Conservation (phyloP, 345 rosid species). For the Anastatica hierochuntica region DNA sequence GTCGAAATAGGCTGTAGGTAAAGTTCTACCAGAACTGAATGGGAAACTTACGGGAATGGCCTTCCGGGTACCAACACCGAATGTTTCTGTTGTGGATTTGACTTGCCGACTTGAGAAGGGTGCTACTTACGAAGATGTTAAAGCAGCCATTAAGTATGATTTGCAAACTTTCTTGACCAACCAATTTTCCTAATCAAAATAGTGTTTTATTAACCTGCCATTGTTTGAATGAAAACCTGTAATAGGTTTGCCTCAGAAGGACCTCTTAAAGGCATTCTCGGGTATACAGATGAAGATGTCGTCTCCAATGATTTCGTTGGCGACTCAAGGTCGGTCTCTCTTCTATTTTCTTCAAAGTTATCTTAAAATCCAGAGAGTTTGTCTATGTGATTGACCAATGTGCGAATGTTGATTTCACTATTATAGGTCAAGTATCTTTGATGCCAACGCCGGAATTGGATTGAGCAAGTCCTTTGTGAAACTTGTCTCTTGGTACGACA, state of each 20-base stretch:
- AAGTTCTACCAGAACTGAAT: conserved; percentile 94
- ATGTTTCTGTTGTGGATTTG: conserved; percentile 94
- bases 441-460: conserved; percentile 96
- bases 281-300: conserved; percentile 94
- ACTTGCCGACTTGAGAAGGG: conserved; percentile 94
- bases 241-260: conserved; percentile 89
- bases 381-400: too few species aligned
- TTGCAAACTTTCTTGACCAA: conserved; percentile 4
- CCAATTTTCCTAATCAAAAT: too few species aligned
- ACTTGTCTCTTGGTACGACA: conserved; percentile 93
- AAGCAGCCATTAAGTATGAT: conserved; percentile 81
- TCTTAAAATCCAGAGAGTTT: too few species aligned
- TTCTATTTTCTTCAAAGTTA: conserved; percentile 2
- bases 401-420: too few species aligned
- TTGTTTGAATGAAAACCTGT: conserved; percentile 1
- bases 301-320: conserved; percentile 91
- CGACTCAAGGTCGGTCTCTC: conserved; percentile 56
- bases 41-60: conserved; percentile 99
- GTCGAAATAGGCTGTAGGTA: conserved; percentile 77
- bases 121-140: conserved; percentile 88
- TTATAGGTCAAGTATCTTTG: conserved; percentile 99
- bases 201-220: not conserved
- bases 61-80: conserved; percentile 94
- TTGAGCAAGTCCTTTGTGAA: conserved; percentile 73
- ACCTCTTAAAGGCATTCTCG: conserved; percentile 81